Evolutionary conservation across 306 rosid species (phyloP).

Genomic region (Abrus pulchellus): DNA sequence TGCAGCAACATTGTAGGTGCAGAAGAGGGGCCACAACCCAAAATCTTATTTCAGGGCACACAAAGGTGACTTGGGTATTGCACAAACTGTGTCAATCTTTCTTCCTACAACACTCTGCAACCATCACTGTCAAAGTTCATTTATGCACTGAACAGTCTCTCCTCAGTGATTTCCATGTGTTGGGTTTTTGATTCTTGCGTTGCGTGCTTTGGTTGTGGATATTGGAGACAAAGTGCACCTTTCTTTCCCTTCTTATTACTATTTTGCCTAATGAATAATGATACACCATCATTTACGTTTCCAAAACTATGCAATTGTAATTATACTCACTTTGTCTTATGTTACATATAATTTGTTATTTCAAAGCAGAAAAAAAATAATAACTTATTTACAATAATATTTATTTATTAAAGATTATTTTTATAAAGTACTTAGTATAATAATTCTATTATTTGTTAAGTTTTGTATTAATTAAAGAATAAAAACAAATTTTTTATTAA

Average conservation of each 20-base stretch:
- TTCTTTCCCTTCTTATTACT: background rate
- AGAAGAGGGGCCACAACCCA: conserved; percentile 23
- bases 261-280: conserved; percentile 29
- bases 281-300: conserved; percentile 33
- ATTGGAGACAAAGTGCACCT: conserved; percentile 12
- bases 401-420: no score
- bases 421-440: no score
- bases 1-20: conserved; percentile 23
- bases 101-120: conserved; percentile 12
- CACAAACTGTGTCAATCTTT: conserved; percentile 19
- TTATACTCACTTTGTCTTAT: no score
- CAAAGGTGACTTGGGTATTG: conserved; percentile 38
- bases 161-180: background rate
- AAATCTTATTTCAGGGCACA: conserved; percentile 32
- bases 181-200: conserved; percentile 26
- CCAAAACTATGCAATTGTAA: background rate
- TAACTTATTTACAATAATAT: no score
- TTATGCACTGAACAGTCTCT: conserved; percentile 11
- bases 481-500: no score
- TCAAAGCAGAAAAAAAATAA: no score
- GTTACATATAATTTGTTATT: no score
- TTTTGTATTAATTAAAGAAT: no score
- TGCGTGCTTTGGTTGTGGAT: conserved; percentile 6
- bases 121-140: conserved; percentile 40
- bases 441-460: no score